Base-by-base conservation (phyloP, 805 yeast genomes). In the Blastobotrys chiropterorum region DNA sequence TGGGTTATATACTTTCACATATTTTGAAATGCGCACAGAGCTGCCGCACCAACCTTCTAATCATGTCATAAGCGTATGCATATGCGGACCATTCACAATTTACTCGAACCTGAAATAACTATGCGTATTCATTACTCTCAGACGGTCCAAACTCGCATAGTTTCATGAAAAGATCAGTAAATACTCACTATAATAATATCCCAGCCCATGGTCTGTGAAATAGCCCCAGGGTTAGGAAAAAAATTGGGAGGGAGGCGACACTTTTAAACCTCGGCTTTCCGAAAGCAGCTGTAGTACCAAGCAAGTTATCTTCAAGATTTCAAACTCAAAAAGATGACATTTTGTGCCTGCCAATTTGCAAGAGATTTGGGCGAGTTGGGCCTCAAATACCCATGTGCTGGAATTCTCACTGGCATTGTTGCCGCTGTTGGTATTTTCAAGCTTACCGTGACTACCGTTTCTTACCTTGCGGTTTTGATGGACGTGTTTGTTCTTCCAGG, bases 401-500 rank as follows among this genome's bases (percentile, higher is more conserved):
- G 54, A 3, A 31, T 44, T 21, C 31, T 50, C 16, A 47, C 56
- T n/a, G 51, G 50, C 2, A 22, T 47, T 6, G 26, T 58, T 15
- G 48, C 51, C 20, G 43, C 50, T 21, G 49, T 59, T 20, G 96
- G 96, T 42, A 76, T 80, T 1, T 66, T 73, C 59, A 85, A 85
- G 64, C 58, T 82, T 40, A 78, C 86, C 38, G 67, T 75, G 1
- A 60, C 76, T 17, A 50, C 74, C 0, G 71, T 85, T 53, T 76
- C 83, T 54, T 71, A 78, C 48, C 55, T 66, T 4, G 68, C 89
- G 1, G 62, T 86, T 55, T 40, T 86, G n/a, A 59, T 74, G 17
- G 90, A 86, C 56, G 67, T 83, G 47, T 85, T 81, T 62, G 53
- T 87, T 39, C 56, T 57, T 21, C 72, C 85, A 34, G 89, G 92